A percentile compares a stretch with the other conserved stretches of the same genome.
Evolutionary conservation across 352 stramenopile species (phyloP).

Genomic region (Globisporangium perplexum): DNA sequence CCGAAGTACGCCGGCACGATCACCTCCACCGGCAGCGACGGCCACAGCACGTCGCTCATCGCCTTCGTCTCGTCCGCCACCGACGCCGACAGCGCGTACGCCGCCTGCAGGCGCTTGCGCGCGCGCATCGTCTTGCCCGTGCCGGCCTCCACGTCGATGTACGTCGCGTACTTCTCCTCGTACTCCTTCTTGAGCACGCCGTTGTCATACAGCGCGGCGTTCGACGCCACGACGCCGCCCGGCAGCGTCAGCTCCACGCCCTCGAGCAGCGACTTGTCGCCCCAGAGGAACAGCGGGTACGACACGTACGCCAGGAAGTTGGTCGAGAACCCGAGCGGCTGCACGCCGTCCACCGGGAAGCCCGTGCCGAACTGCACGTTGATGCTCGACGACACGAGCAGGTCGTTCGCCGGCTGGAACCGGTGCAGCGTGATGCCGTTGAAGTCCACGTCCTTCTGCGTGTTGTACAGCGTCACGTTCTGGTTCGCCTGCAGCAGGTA

Average conservation of each 20-base stretch:
- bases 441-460: constrained; percentile 32
- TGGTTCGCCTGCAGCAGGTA: constrained; percentile 51
- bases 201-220: constrained; percentile 36
- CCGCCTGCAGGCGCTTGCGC: constrained; percentile 52
- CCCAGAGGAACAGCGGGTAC: constrained; percentile 56
- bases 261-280: constrained; percentile 36
- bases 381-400: constrained; percentile 21
- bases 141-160: constrained; percentile 51
- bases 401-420: constrained; percentile 30
- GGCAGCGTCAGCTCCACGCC: constrained; percentile 45
- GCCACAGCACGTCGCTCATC: constrained; percentile 64
- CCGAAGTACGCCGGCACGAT: constrained; percentile 58
- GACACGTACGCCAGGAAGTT: constrained; percentile 58
- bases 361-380: constrained; percentile 35
- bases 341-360: constrained; percentile 42
- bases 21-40: constrained; percentile 42
- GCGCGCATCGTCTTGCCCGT: constrained; percentile 70
- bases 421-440: constrained; percentile 45
- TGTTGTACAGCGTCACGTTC: constrained; percentile 54
- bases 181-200: constrained; percentile 42
- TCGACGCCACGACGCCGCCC: constrained; percentile 30
- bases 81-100: constrained; percentile 47
- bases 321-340: constrained; percentile 36
- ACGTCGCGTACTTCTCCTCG: constrained; percentile 47
- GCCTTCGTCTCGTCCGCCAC: constrained; percentile 21